Conservation (phyloP, 2,329 filamentous ascomycete genomes). For the Alternaria longipes region DNA sequence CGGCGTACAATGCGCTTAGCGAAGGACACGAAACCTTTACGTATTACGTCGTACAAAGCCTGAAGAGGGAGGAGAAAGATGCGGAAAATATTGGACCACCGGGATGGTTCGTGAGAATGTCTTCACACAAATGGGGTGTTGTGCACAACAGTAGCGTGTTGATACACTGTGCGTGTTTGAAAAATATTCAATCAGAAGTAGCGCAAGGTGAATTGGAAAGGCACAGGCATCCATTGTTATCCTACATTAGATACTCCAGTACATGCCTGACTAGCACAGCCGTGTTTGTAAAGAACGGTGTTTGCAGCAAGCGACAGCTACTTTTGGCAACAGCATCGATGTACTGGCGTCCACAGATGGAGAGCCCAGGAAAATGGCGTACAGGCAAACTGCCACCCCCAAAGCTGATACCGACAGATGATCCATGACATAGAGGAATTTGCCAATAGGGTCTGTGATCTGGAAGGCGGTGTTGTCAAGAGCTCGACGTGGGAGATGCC, state of each 20-base stretch:
- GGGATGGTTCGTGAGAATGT: background rate
- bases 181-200: background rate
- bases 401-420: constrained; percentile 1
- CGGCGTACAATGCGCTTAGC: constrained; percentile 6
- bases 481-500: constrained; percentile 10
- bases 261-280: background rate
- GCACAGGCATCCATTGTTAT: background rate
- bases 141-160: background rate
- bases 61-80: background rate
- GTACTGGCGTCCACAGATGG: background rate
- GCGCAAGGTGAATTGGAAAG: background rate
- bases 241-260: background rate
- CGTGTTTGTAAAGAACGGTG: background rate
- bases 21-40: constrained; percentile 8
- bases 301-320: background rate
- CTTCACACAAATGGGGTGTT: background rate
- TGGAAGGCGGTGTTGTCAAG: constrained; percentile 14
- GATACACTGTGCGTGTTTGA: background rate
- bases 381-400: background rate
- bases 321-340: background rate
- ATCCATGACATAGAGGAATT: constrained; percentile 11
- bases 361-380: background rate
- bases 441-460: constrained; percentile 10
- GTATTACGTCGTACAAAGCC: constrained; percentile 6
- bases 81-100: background rate